These are phyloP conservation scores for Neofusicoccum sp. DNA, from an alignment of 2,329 filamentous ascomycete genomes.

Conservation along the genomic window DNA sequence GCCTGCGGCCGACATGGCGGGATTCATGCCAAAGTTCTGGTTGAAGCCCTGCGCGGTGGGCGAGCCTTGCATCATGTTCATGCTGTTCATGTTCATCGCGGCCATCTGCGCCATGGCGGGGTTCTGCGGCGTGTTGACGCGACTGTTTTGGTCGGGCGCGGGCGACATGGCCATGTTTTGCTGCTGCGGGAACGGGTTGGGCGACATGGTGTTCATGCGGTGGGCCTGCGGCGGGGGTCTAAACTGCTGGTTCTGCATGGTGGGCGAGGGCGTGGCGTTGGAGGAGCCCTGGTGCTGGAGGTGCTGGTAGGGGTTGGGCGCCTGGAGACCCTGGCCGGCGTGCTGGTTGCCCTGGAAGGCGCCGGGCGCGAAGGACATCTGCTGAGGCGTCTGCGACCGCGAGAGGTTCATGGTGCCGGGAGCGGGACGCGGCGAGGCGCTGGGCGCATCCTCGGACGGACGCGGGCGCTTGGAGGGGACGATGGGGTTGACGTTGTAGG, in stretches of 20 bases:
- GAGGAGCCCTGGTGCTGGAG: conserved; percentile 75
- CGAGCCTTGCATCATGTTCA: conserved; percentile 31
- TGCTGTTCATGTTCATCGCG: conserved; percentile 38
- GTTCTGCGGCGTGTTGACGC: conserved; percentile 68
- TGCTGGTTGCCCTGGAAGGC: conserved; percentile 59
- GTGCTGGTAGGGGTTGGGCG: conserved; percentile 75
- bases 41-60: conserved; percentile 38
- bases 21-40: conserved; percentile 36
- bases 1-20: conserved; percentile 26
- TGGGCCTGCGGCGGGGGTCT: conserved; percentile 64
- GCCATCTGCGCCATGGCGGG: conserved; percentile 45
- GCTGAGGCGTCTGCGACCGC: conserved; percentile 88
- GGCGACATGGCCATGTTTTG: conserved; percentile 75
- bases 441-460: conserved; percentile 78
- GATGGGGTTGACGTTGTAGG: conserved; percentile 80
- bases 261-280: conserved; percentile 88
- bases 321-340: conserved; percentile 57
- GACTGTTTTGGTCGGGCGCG: conserved; percentile 59
- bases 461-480: conserved; percentile 87
- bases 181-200: conserved; percentile 81
- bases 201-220: conserved; percentile 84
- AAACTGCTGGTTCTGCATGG: conserved; percentile 78
- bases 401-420: conserved; percentile 48
- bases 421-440: conserved; percentile 75
- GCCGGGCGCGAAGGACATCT: conserved; percentile 62